phyloP scores from a whole-genome alignment of 495 filamentous ascomycete species.

The Penicillium macrosclerotiorum region DNA sequence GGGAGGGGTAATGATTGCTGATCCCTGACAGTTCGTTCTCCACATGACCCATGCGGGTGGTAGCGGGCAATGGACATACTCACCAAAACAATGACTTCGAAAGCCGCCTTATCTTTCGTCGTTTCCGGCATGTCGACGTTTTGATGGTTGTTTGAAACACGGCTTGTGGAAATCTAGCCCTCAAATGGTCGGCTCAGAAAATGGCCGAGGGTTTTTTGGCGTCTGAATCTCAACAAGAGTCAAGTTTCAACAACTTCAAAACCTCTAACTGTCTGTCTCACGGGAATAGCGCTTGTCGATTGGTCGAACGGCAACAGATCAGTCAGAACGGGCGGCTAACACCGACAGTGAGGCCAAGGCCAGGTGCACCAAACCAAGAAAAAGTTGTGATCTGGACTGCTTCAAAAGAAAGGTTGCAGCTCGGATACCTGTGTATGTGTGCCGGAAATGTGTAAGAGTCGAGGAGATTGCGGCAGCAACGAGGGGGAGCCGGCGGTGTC shows the following conservation, averaged over 20 bases:
- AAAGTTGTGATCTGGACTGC: conserved; percentile 10
- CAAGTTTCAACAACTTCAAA: conserved; percentile 4
- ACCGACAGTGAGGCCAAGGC: neutral
- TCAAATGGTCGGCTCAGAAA: neutral
- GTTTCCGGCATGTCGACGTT: neutral
- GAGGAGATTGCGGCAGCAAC: neutral
- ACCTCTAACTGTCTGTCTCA: conserved; percentile 6
- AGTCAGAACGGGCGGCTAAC: conserved; percentile 5
- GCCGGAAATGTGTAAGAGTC: neutral
- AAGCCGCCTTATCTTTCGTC: conserved; percentile 42
- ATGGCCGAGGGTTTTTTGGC: neutral
- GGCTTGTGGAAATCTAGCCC: neutral
- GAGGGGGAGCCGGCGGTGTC: neutral
- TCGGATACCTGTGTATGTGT: neutral
- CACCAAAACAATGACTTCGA: conserved; percentile 81
- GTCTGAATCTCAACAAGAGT: neutral
- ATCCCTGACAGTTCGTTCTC: neutral
- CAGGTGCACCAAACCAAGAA: neutral
- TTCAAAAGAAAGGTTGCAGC: neutral
- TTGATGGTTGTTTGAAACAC: conserved; percentile 10
- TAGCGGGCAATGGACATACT: conserved; percentile 34
- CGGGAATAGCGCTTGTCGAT: neutral
- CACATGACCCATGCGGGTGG: conserved; percentile 8
- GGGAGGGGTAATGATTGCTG: too few species aligned
- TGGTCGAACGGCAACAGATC: neutral